A percentile compares a stretch with the other conserved stretches of the same genome.
These are phyloP conservation scores for Magnolia officinalis DNA, from an alignment of 164 flowering plant species.

Conservation along the genomic window DNA sequence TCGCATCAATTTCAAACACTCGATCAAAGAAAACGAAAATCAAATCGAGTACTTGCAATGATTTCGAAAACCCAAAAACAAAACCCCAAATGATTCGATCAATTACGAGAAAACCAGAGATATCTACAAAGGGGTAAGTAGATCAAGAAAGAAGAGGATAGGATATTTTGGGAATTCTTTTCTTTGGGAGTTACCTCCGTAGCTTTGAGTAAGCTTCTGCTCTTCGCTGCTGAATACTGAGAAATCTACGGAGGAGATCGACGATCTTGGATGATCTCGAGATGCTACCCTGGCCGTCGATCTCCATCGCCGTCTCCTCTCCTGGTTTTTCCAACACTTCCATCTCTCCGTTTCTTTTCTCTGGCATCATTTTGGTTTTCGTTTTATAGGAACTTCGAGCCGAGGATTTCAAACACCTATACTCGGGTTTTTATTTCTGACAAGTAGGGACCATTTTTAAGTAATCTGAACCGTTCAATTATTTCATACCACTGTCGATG, in stretches of 20 bases:
- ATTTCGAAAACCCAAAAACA: not conserved
- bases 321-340: not conserved
- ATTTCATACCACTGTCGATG: not conserved
- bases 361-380: not conserved
- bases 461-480: not conserved
- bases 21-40: constrained; percentile 2
- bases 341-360: not conserved
- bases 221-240: constrained; percentile 48
- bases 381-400: too few species aligned
- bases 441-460: not conserved
- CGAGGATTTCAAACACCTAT: too few species aligned
- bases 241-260: constrained; percentile 41
- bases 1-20: not conserved
- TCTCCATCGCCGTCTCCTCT: constrained; percentile 19
- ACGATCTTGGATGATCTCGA: constrained; percentile 23
- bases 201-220: constrained; percentile 50
- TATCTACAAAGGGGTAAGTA: not conserved
- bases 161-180: not conserved
- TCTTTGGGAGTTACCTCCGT: constrained; percentile 28
- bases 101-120: not conserved
- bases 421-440: too few species aligned
- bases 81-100: not conserved
- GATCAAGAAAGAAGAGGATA: not conserved
- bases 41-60: not conserved
- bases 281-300: constrained; percentile 3